phyloP scores from a whole-genome alignment of 306 rosid genomes.

The Cicer bijugum region DNA sequence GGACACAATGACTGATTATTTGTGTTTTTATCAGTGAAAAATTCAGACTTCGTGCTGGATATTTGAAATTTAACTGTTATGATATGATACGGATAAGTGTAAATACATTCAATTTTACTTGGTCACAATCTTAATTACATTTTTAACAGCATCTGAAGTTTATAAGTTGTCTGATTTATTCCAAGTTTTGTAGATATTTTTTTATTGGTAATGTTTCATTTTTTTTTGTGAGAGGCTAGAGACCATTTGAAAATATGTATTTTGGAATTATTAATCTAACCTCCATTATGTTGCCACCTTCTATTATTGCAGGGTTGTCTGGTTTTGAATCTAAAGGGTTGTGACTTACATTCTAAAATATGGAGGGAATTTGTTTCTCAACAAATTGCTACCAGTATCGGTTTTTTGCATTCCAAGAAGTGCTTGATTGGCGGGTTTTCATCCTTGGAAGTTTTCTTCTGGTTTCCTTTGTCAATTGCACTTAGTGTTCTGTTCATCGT shows the following conservation, averaged over 20 bases:
- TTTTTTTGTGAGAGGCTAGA: background rate
- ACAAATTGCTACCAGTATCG: slow-evolving; percentile 82
- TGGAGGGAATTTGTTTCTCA: slow-evolving; percentile 76
- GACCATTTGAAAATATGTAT: slow-evolving; percentile 9
- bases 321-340: slow-evolving; percentile 58
- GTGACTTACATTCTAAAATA: slow-evolving; percentile 58
- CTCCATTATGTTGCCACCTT: background rate
- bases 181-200: background rate
- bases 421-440: slow-evolving; percentile 94
- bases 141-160: slow-evolving; percentile 5
- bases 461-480: slow-evolving; percentile 97
- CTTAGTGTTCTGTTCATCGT: slow-evolving; percentile 76
- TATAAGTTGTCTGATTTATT: slow-evolving; percentile 7
- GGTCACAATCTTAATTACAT: background rate
- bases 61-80: background rate
- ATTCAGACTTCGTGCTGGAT: background rate
- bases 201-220: background rate
- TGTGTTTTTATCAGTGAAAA: background rate
- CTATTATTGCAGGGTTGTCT: slow-evolving; percentile 54
- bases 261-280: slow-evolving; percentile 13
- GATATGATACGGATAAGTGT: background rate
- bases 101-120: background rate
- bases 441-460: slow-evolving; percentile 87
- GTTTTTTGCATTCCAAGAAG: slow-evolving; percentile 92
- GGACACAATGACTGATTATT: background rate